Base-by-base conservation (phyloP, 441 rosid genomes). In the Populus hybrid region DNA sequence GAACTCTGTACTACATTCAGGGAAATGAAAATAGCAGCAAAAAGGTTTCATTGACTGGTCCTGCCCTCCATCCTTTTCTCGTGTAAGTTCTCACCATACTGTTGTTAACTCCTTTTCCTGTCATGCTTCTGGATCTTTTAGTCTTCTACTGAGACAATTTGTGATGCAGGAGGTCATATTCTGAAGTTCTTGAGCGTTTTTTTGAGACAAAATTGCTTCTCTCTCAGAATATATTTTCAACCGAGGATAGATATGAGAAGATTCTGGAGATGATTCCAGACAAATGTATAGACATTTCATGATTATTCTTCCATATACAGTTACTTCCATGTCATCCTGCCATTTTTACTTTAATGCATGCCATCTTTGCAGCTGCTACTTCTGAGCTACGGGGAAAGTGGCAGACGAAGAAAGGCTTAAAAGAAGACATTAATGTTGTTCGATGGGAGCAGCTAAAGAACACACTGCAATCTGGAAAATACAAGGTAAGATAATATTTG, bases 201-300 rank as follows among this genome's bases (percentile, higher is more conserved):
- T 94, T 93, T 69, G 99, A 94, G 94, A 84, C 76, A 69, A 90
- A 88, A 76, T 73, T 94, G 86, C 95, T 92, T 78, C 77, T 84
- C 57, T 85, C 70, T 81, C 97, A 93, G 87, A 87, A 85, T 68
- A 72, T 93, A 61, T 87, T 96, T 80, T 86, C 92, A 50, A 86
- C 85, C 57, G 89, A 90, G 85, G 98, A 96, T 79, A 94, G 88
- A 87, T 93, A 89, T 68, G 99, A 93, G 86, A 93, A 90, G 87
- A 86, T 94, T 75, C 83, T 94, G 79, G 97, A 85, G 76, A 93
- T 94, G 98, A 93, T 96, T 87, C 91, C 94, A 59, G 94, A 94
- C 85, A 90, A 86, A 85, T 90, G 97, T 90, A 90, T 77, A 67
- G 6, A 75, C 66, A 53, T 76, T 14, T 23, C 34, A 57, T 69